A percentile compares a stretch with the other conserved stretches of the same genome.
phyloP scores from a whole-genome alignment of 2,329 filamentous ascomycete genomes.

The Colletotrichum spaethianum region DNA sequence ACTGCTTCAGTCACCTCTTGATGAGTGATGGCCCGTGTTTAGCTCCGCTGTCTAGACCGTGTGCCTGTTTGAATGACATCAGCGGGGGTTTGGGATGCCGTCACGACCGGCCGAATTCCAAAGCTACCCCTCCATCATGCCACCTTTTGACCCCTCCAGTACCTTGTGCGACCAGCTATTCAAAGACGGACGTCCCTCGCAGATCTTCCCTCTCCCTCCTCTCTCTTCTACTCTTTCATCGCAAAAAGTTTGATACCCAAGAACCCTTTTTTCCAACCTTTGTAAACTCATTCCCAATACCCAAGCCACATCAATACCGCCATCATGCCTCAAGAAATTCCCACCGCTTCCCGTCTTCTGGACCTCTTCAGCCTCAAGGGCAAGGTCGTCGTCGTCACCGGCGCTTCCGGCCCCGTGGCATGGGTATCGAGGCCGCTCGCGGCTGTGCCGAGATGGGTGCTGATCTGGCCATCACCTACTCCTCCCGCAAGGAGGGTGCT shows the following conservation, averaged over 20 bases:
- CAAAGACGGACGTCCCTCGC: slow-evolving; percentile 20
- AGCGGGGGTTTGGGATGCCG: slow-evolving; percentile 35
- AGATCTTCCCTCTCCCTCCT: background rate
- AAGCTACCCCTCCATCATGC: slow-evolving; percentile 40
- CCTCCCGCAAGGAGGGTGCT: slow-evolving; percentile 77
- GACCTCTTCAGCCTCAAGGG: slow-evolving; percentile 82
- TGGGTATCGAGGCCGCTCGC: slow-evolving; percentile 79
- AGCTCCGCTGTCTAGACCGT: slow-evolving; percentile 22
- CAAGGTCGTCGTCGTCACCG: slow-evolving; percentile 80
- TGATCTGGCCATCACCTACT: slow-evolving; percentile 80
- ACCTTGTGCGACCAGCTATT: slow-evolving; percentile 17
- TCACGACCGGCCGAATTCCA: slow-evolving; percentile 31
- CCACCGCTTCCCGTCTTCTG: slow-evolving; percentile 69
- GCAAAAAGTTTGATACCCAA: slow-evolving; percentile 19
- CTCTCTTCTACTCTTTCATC: background rate
- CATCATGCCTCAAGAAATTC: slow-evolving; percentile 53
- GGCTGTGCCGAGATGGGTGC: slow-evolving; percentile 80
- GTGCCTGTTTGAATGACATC: slow-evolving; percentile 36
- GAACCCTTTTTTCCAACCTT: slow-evolving; percentile 5
- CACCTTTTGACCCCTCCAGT: slow-evolving; percentile 23
- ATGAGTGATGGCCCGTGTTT: slow-evolving; percentile 27
- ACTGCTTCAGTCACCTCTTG: background rate
- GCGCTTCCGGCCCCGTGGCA: slow-evolving; percentile 77
- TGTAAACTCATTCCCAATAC: background rate
- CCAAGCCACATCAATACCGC: background rate